Evolutionary conservation across 805 yeast genomes (phyloP), one percentile per base, ranked within the genome.

Genomic region (Phaffomyces antillensis): DNA sequence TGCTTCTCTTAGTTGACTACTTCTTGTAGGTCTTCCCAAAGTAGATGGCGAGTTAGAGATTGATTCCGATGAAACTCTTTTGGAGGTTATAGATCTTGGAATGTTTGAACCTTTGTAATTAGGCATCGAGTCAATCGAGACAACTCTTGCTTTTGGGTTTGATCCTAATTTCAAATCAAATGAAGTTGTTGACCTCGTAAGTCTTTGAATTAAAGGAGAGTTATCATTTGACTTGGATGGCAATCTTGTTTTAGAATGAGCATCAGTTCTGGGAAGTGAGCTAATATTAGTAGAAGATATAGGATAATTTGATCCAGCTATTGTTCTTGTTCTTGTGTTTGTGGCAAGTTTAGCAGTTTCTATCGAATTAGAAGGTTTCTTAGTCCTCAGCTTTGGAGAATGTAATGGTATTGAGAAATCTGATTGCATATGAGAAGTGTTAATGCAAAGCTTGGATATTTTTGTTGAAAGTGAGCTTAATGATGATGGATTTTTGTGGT

Each of bases 121-220:
- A 6, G 42, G 44, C 30, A 28, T 28, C 2, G 41, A 24, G 23
- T 46, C 50, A 2, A 32, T 16, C 5, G 47, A 48, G 3, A 42
- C 24, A 15, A 35, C 41, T 31, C 49, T 36, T 23, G 25, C 25
- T 31, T 42, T 15, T 32, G 41, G 36, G 4, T 37, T 20, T 9
- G 17, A 7, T 12, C 33, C 32, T 13, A 39, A 13, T 30, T 53
- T 53, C 32, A 56, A 45, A n/a, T 53, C 30, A 13, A 45, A 55
- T 11, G 60, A 45, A 1, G 60, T 51, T 2, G 61, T 56, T 2
- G 62, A 54, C 24, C 54, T 44, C 1, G 62, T 55, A 3, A 58
- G 48, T 37, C 62, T 49, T 6, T 52, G 41, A 2, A 58, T n/a
- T 11, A 56, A 30, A 4, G 56, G 56, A 3, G 59, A 50, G 13